These are phyloP conservation scores for Lantana camara DNA, from an alignment of 257 asterid genomes.

Conservation along the genomic window DNA sequence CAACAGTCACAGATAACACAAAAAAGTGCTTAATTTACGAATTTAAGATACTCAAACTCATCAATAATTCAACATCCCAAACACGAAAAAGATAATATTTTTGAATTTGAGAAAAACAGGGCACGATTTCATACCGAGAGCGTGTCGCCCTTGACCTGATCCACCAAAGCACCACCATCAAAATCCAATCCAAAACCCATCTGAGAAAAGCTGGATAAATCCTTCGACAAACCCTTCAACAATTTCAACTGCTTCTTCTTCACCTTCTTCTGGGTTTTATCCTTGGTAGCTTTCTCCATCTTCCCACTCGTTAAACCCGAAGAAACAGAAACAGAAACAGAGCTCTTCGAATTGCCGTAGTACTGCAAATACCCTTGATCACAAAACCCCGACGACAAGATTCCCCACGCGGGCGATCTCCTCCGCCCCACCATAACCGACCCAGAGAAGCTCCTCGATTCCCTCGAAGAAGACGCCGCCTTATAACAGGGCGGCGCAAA, in stretches of 20 bases:
- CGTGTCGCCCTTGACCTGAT: slow-evolving; percentile 50
- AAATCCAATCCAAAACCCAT: slow-evolving; percentile 54
- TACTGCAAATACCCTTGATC: slow-evolving; percentile 62
- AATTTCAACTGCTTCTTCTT: slow-evolving; percentile 65
- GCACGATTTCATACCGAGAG: slow-evolving; percentile 52
- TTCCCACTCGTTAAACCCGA: slow-evolving; percentile 29
- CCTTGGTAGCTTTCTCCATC: slow-evolving; percentile 26
- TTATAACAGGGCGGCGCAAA: slow-evolving; percentile 16
- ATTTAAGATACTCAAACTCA: not conserved
- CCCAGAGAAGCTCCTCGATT: slow-evolving; percentile 1
- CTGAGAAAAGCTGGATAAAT: slow-evolving; percentile 48
- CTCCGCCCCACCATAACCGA: slow-evolving; percentile 13
- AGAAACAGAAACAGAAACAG: slow-evolving; percentile 19
- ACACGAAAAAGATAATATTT: not conserved
- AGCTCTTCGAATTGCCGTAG: slow-evolving; percentile 24
- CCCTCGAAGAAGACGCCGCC: slow-evolving; percentile 3
- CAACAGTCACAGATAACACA: too few species aligned
- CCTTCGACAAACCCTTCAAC: slow-evolving; percentile 57
- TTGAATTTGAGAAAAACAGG: not conserved
- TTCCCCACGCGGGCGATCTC: slow-evolving; percentile 6
- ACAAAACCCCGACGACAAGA: slow-evolving; percentile 31
- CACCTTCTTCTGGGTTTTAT: slow-evolving; percentile 41
- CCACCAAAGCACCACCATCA: slow-evolving; percentile 29
- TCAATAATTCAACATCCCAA: not conserved
- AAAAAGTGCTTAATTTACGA: not conserved